A percentile compares a stretch with the other conserved stretches of the same genome.
Evolutionary conservation across 768 basidiomycete genomes (phyloP).

Genomic region (Favolaschia claudopus): DNA sequence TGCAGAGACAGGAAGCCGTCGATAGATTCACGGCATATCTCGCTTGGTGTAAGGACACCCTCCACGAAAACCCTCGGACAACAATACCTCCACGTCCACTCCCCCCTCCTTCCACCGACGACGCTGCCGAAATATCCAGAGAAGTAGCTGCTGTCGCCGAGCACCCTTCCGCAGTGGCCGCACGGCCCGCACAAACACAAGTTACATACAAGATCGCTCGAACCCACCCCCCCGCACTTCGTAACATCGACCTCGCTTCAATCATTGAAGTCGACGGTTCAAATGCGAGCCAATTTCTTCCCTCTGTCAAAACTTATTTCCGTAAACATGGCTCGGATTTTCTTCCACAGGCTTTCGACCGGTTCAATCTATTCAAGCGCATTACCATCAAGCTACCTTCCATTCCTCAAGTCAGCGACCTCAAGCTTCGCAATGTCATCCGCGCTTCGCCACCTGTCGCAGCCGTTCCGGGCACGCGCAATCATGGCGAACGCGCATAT

Average conservation of each 20-base stretch:
- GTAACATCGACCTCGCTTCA: not conserved
- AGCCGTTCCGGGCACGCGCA: not conserved
- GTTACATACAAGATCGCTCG: not conserved
- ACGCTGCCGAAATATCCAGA: too few species aligned
- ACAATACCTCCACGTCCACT: not conserved
- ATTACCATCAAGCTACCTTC: constrained; percentile 16
- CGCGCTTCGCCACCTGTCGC: constrained; percentile 20
- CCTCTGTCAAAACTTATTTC: constrained; percentile 5
- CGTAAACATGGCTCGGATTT: not conserved
- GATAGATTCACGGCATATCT: constrained; percentile 15
- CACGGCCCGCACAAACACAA: not conserved
- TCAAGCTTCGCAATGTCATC: constrained; percentile 11
- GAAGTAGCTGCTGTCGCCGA: not conserved
- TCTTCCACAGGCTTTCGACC: constrained; percentile 23
- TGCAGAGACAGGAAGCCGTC: constrained; percentile 32
- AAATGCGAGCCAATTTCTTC: constrained; percentile 16
- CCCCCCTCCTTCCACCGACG: too few species aligned
- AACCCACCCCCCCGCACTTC: constrained; percentile 3
- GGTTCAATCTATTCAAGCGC: constrained; percentile 27
- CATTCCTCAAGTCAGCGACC: constrained; percentile 15
- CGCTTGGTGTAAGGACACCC: constrained; percentile 1
- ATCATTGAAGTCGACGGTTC: constrained; percentile 5
- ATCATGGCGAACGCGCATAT: not conserved
- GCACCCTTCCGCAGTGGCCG: not conserved
- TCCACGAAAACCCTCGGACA: not conserved